phyloP scores from a whole-genome alignment of 2,329 filamentous ascomycete genomes.

The Penicillium sp. region DNA sequence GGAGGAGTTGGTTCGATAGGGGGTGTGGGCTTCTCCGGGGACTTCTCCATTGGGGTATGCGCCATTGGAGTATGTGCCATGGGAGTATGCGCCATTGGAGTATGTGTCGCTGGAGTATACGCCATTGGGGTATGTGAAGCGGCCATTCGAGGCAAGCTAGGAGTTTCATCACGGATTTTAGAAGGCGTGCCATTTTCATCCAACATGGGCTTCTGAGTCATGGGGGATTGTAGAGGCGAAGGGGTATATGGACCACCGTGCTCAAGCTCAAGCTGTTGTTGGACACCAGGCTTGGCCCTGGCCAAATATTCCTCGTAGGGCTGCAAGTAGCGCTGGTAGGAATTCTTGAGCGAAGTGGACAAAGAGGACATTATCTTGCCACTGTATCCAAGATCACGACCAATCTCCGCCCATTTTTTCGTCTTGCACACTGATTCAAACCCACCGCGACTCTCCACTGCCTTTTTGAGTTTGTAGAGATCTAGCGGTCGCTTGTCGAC shows the following conservation, averaged over 20 bases:
- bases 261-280: conserved; percentile 89
- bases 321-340: conserved; percentile 93
- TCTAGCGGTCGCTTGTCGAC: conserved; percentile 97
- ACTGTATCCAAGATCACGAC: conserved; percentile 92
- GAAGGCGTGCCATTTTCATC: conserved; percentile 46
- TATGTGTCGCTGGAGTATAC: conserved; percentile 41
- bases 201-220: conserved; percentile 51
- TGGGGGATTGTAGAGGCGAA: conserved; percentile 70
- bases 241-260: conserved; percentile 87
- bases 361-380: conserved; percentile 99
- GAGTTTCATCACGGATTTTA: conserved; percentile 61
- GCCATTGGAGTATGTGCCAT: conserved; percentile 24
- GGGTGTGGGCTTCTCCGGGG: conserved; percentile 33
- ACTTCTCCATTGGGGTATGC: conserved; percentile 47
- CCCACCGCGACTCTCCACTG: conserved; percentile 88
- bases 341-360: conserved; percentile 96
- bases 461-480: conserved; percentile 93
- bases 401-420: conserved; percentile 99
- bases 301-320: conserved; percentile 95
- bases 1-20: conserved; percentile 39
- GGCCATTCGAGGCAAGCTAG: conserved; percentile 58
- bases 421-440: conserved; percentile 96
- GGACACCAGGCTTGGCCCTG: conserved; percentile 89
- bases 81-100: conserved; percentile 36
- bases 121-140: conserved; percentile 53